Evolutionary conservation across 805 yeast genomes (phyloP), one percentile per base, ranked within the genome.

Genomic region (Saturnispora sekii): DNA sequence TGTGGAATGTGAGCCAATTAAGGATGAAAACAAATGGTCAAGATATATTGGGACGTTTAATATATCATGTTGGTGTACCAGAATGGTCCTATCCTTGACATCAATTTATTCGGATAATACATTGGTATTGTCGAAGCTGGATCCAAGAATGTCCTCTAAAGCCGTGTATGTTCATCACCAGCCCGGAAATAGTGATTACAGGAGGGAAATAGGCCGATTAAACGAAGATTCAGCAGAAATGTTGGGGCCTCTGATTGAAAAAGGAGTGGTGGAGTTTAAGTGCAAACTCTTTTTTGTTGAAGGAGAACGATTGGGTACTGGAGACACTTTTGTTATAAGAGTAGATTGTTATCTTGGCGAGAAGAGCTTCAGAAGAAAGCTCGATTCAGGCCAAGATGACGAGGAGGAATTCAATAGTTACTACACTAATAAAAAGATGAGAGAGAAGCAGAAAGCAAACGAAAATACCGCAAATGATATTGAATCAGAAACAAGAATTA

Each of bases 321-420:
- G 97, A 3, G 95, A 87, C 55, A 69, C 81, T 1, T 81, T 89
- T 54, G 68, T 76, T 17, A 66, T 87, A 0, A 85, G 80, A 53
- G 62, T 85, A 4, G 84, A 86, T 53, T 76, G 87, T 47, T 84
- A 60, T 56, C 57, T 89, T 21, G 40, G 44, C 12, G 48, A 50
- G 32, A 39, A 35, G 9, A 28, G 40, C 2, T 50, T 50, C 34
- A 44, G 39, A n/a, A 33, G 21, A 18, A 43, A 35, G 9, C 11
- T 38, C 3, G 31, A 38, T 14, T 7, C 28, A 6, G 14, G 10
- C 12, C 11, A 16, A 10, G 18, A 79, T 55, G 62, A 70, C 6
- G 54, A 51, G 33, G 42, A 49, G 30, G 43, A 49, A 5, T 33
- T 41, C 5, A 42, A 32, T n/a, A 21, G n/a, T n/a, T 37, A 35